These are phyloP conservation scores for Trichoderma simmonsii DNA, from an alignment of 2,329 filamentous ascomycete genomes.

Conservation along the genomic window DNA sequence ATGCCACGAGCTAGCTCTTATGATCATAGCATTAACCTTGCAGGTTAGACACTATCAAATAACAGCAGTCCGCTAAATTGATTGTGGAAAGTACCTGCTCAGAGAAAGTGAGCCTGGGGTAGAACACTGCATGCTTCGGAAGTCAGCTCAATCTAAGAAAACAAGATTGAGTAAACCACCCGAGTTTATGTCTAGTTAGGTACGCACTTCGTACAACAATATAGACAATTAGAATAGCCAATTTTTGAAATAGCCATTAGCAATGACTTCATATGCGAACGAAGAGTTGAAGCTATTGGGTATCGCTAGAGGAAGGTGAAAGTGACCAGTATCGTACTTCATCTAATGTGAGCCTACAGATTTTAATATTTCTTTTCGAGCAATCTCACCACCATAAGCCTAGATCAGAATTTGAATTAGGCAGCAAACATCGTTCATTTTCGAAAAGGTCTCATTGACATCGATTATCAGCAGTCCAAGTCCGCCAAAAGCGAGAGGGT, in stretches of 20 bases:
- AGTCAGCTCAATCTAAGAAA: neutral
- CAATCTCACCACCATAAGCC: accelerated
- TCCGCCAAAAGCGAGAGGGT: neutral
- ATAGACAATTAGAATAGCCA: neutral
- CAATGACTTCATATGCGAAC: neutral
- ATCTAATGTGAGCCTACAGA: neutral
- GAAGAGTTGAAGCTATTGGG: neutral
- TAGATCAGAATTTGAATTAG: accelerated
- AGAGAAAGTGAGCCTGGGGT: neutral
- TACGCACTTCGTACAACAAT: neutral
- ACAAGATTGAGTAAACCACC: neutral
- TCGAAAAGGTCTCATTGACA: neutral
- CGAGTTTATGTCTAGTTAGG: neutral
- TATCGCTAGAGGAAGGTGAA: neutral
- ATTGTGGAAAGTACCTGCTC: neutral
- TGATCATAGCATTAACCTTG: neutral
- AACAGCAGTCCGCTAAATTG: neutral
- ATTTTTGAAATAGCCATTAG: neutral
- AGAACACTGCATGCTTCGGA: neutral
- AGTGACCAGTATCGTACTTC: neutral
- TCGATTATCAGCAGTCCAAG: neutral
- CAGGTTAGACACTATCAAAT: neutral
- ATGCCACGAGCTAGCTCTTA: neutral
- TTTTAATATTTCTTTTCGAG: neutral
- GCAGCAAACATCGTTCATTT: neutral